These are phyloP conservation scores for Fusarium euwallaceae DNA, from an alignment of 2,329 filamentous ascomycete species.

Conservation along the genomic window DNA sequence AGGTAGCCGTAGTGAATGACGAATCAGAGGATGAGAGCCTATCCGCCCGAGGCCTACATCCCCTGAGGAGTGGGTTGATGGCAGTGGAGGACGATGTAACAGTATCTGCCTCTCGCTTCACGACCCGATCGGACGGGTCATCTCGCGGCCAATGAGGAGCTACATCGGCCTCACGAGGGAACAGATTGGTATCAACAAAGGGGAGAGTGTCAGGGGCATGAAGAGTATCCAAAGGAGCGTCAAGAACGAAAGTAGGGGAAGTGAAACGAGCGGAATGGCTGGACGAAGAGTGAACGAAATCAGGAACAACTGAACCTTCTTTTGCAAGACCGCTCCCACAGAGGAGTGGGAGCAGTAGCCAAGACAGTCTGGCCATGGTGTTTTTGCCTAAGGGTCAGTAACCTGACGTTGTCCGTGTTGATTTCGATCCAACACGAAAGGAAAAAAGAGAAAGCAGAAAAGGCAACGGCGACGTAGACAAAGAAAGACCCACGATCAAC, in stretches of 20 bases:
- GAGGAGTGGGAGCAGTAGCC: slow-evolving; percentile 30
- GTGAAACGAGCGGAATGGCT: slow-evolving; percentile 27
- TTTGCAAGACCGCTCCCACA: slow-evolving; percentile 33
- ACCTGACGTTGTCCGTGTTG: slow-evolving; percentile 17
- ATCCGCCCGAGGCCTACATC: neutral
- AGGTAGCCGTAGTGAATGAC: neutral
- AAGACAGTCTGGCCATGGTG: slow-evolving; percentile 30
- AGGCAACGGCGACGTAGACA: neutral
- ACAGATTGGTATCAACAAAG: neutral
- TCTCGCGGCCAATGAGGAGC: neutral
- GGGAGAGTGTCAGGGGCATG: neutral
- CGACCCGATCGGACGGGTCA: neutral
- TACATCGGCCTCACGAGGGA: neutral
- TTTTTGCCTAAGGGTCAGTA: slow-evolving; percentile 1
- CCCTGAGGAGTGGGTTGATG: neutral
- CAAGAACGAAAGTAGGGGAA: slow-evolving; percentile 20
- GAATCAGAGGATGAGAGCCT: neutral
- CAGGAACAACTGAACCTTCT: slow-evolving; percentile 35
- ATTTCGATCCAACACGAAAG: slow-evolving; percentile 19
- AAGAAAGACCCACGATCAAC: neutral
- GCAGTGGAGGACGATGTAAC: neutral
- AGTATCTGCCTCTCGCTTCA: neutral
- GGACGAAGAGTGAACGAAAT: slow-evolving; percentile 36
- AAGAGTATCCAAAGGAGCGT: slow-evolving; percentile 22
- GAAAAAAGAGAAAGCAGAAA: slow-evolving; percentile 3